Evolutionary conservation across 768 basidiomycete genomes (phyloP), one percentile per base, ranked within the genome.

Genomic region (Artomyces pyxidatus): DNA sequence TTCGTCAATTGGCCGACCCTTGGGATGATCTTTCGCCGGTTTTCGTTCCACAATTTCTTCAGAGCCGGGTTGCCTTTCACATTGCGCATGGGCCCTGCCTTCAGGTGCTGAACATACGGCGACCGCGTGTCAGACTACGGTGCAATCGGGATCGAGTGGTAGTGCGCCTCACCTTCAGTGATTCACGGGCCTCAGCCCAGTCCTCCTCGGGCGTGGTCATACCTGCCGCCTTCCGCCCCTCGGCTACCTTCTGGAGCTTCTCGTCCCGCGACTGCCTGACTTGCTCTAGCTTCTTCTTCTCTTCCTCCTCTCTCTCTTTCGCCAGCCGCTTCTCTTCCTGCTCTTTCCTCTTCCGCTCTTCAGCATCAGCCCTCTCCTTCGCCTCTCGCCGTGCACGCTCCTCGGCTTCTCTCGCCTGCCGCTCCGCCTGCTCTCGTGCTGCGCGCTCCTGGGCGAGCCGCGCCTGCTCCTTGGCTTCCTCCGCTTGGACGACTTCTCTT

Each of bases 1-100:
- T 86, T 83, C 5, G 88, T 92, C 22, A 95, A 65, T 62, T 93
- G 91, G 7, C 90, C 90, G 41, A 95, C 81, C 64, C 86, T 91
- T 25, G 88, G 87, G 3, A 81, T 89, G 42, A 95, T 88, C 58
- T 82, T 76, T 39, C 92, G 78, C 22, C 91, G 81, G 43, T 75
- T 71, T 44, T 73, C 74, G 45, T 73, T 79, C 81, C 86, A 90
- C 23, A 72, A 66, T 10, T 80, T 66, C 61, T 81, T 86, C 49
- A 73, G 59, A 5, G 63, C 63, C 41, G 74, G 70, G 58, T 82
- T 64, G 3, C 61, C 63, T 63, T 91, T 92, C 51, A 92, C 80
- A 30, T 64, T 59, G 42, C 71, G 75, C 71, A 89, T 77, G 22
- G 77, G 69, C 28, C 80, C 76, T 2, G 67, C 64, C 69, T 93